A percentile compares a stretch with the other conserved stretches of the same genome.
Conservation (phyloP, 371 early-diverging fungal species). For the Rhizopus sp. region DNA sequence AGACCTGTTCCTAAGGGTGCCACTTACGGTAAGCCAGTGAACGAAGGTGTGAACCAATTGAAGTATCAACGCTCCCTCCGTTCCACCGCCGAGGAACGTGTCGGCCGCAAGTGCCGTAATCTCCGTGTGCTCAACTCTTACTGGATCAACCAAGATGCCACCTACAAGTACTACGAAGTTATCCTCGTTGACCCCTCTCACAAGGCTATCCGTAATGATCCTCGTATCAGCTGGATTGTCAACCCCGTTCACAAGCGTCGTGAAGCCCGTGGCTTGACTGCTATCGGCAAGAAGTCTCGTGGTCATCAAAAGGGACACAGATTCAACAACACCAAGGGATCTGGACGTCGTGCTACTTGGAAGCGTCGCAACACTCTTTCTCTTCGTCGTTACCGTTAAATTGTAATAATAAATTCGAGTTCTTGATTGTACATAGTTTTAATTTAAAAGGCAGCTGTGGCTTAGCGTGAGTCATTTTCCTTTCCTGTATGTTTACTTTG, state of each 20-base stretch:
- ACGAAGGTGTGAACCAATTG: constrained; percentile 97
- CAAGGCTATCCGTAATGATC: constrained; percentile 97
- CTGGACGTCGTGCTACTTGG: constrained; percentile 86
- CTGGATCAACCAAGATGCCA: constrained; percentile 99
- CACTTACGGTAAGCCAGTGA: constrained; percentile 96
- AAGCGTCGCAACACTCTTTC: constrained; percentile 78
- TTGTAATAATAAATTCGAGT: not conserved
- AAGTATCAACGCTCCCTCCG: constrained; percentile 95
- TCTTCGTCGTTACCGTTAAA: constrained; percentile 84
- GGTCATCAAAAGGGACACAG: constrained; percentile 97
- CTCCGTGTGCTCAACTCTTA: constrained; percentile 98
- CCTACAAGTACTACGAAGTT: constrained; percentile 99
- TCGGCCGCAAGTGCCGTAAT: constrained; percentile 94
- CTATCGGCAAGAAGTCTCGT: constrained; percentile 96
- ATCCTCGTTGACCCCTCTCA: constrained; percentile 97
- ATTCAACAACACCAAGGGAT: constrained; percentile 98
- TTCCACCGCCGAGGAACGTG: constrained; percentile 96
- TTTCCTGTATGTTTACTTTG: no score
- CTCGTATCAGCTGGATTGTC: constrained; percentile 99
- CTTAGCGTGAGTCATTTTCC: not conserved
- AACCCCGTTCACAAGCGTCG: constrained; percentile 98
- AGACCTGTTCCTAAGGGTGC: constrained; percentile 96
- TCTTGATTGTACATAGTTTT: not conserved
- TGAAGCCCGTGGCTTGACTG: constrained; percentile 98
- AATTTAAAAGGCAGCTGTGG: not conserved